Evolutionary conservation across 768 basidiomycete genomes (phyloP).

Genomic region (Pulveroboletus frians): DNA sequence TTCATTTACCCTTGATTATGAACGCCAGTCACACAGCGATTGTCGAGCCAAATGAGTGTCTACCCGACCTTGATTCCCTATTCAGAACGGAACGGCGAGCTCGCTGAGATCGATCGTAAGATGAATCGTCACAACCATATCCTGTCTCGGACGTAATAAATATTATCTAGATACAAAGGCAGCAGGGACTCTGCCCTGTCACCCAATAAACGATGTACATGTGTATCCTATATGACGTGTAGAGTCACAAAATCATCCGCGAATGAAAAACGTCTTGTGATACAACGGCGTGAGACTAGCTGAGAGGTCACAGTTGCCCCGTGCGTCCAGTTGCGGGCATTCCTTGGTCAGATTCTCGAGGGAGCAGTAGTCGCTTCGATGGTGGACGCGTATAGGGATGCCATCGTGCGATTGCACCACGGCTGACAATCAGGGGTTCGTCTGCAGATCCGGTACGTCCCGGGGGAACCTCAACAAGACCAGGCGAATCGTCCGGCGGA

Average conservation of each 20-base stretch:
- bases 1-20: not conserved
- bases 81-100: not conserved
- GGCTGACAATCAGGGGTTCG: conserved; percentile 11
- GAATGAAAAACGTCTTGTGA: not conserved
- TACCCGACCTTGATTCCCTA: not conserved
- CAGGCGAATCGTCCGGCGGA: conserved; percentile 15
- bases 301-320: not conserved
- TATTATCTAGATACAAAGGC: not conserved
- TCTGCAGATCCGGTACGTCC: conserved; percentile 6
- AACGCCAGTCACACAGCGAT: not conserved
- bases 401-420: not conserved
- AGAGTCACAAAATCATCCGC: not conserved
- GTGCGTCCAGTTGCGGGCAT: not conserved
- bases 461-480: not conserved
- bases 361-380: conserved; percentile 16
- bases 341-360: conserved; percentile 8
- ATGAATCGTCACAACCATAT: not conserved
- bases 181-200: not conserved
- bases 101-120: not conserved
- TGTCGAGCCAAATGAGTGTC: not conserved
- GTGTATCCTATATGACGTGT: not conserved
- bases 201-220: not conserved
- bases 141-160: not conserved
- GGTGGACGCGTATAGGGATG: conserved; percentile 18
- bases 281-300: not conserved